phyloP scores from a whole-genome alignment of 1,284 basidiomycete genomes.

The Hypsizygus ulmarius region DNA sequence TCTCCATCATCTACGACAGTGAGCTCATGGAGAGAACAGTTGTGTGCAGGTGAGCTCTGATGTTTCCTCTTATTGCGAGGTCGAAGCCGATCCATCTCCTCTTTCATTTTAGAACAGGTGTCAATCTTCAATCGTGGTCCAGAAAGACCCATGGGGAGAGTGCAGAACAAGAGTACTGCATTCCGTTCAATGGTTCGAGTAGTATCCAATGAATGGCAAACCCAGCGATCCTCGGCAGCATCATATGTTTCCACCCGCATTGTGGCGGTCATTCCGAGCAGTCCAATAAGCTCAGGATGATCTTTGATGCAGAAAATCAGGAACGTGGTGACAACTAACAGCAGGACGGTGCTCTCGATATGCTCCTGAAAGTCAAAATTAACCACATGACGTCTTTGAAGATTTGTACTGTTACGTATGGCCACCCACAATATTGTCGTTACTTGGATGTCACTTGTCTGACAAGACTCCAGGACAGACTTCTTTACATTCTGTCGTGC shows the following conservation, averaged over 20 bases:
- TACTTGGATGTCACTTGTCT: not conserved
- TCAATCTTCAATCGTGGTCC: not conserved
- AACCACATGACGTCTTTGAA: not conserved
- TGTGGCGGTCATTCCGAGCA: not conserved
- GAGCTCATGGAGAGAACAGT: not conserved
- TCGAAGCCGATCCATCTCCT: not conserved
- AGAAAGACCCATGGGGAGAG: not conserved
- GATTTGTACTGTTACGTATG: not conserved
- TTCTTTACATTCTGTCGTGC: not conserved
- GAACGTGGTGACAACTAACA: not conserved
- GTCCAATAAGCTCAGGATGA: not conserved
- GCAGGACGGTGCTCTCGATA: not conserved
- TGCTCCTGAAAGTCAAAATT: not conserved
- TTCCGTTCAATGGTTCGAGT: not conserved
- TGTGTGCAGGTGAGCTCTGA: too few species aligned
- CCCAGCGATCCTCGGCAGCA: not conserved
- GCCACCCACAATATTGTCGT: not conserved
- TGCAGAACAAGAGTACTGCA: not conserved
- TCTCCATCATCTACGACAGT: too few species aligned
- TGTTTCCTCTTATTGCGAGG: not conserved
- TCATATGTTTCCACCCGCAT: not conserved
- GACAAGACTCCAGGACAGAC: not conserved
- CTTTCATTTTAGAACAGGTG: not conserved
- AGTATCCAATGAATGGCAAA: not conserved
- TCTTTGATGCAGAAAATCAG: not conserved